Conservation (phyloP, 2,329 filamentous ascomycete species). For the Colletotrichum gloeosporioides region DNA sequence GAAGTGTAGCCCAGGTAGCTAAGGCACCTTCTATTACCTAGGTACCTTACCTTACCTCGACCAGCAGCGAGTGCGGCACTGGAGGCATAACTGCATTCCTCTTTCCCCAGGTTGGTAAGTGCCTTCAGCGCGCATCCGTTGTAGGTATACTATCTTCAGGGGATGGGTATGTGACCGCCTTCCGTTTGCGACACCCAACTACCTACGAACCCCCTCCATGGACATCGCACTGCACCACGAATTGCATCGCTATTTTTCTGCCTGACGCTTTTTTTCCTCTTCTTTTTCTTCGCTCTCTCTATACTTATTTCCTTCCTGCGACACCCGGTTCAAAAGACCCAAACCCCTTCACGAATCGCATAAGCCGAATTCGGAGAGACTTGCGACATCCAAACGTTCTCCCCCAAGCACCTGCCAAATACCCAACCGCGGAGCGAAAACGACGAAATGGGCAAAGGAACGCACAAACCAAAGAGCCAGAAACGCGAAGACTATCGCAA, state of each 20-base stretch:
- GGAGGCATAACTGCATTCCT: background rate
- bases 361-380: background rate
- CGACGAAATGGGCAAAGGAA: constrained; percentile 43
- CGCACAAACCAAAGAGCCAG: constrained; percentile 59
- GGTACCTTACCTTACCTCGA: background rate
- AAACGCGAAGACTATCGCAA: constrained; percentile 72
- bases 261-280: background rate
- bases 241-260: background rate
- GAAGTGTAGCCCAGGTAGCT: background rate
- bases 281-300: background rate
- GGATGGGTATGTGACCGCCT: constrained; percentile 12
- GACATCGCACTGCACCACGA: background rate
- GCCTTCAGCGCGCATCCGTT: background rate
- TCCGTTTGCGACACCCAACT: background rate
- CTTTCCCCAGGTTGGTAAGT: background rate
- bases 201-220: background rate
- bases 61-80: background rate
- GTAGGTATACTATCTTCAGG: background rate
- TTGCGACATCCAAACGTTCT: background rate
- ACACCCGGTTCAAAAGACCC: background rate
- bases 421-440: background rate
- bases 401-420: background rate
- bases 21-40: background rate
- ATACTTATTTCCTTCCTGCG: background rate
- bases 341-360: background rate